Base-by-base conservation (phyloP, 768 basidiomycete species). In the Lactifluus echinatus region DNA sequence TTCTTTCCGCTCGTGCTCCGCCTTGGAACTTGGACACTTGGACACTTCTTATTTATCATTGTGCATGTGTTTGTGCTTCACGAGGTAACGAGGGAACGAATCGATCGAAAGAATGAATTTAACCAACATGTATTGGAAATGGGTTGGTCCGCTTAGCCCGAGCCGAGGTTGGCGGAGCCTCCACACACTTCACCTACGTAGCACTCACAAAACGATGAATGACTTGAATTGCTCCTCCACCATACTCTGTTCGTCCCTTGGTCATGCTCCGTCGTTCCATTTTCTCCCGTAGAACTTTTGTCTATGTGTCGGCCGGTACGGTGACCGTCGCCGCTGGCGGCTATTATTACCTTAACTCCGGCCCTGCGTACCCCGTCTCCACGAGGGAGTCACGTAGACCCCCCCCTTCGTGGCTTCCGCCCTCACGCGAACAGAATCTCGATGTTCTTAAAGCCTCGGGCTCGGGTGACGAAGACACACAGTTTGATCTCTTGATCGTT, bases 401-500 rank as follows among this genome's bases (percentile, higher is more conserved):
- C 3, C 89, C 85, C 1, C 82, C 86, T 2, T 76, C 82, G 72
- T 91, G 89, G 89, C 83, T 83, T 0, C 88, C 89, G 0, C 89
- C 89, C 0, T 73, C 79, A 7, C 70, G 89, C 24, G 70, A 76
- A n/a, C 74, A 84, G 24, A 87, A 88, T 81, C 66, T 91, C 34
- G 72, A 76, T 15, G 67, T 75, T 1, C 76, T 91, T 17, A 79
- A 74, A 64, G 75, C 75, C 2, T 78, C 80, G 8, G 59, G 46
- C 2, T 44, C 62, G 61, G 58, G 48, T 0, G 54, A 62, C 2
- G 74, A 73, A 2, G 75, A 77, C 19, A 77, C 82, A 14, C 79
- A 80, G 49, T 89, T 89, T 61, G 92, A 94, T 70, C 65, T 93
- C 28, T 72, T 94, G 48, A 74, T 97, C 63, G 84, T 97, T 31